Evolutionary conservation across 768 basidiomycete species (phyloP), one percentile per base, ranked within the genome.

Genomic region (Russula sp.): DNA sequence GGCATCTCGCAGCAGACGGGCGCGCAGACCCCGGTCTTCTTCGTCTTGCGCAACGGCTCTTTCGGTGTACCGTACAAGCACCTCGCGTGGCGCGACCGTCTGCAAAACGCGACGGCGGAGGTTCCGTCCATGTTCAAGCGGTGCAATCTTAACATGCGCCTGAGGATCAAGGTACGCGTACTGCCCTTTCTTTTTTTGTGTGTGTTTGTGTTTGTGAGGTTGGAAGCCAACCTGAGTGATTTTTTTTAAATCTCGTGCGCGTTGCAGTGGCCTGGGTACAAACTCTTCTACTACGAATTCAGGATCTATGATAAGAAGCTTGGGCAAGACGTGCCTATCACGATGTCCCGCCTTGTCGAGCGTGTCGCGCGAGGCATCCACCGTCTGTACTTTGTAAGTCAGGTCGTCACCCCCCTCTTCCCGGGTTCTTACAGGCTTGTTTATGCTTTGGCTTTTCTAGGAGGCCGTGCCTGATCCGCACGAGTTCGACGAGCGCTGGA

Each of bases 181-280:
- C 16, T 39, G 16, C 35, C 10, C n/a, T 16, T 18, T 6, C 13
- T 13, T 27, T 16, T 31, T 14, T 32, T 32, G 6, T 4, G 2
- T 14, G 1, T 3, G 7, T 27, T 22, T 22, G 13, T 27, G 3
- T 49, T 14, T 22, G 48, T 4, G 18, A 44, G 18, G 44, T 44
- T 18, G 44, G 18, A 44, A 44, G 9, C 35, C 10, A 40, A 40
- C 4, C 14, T 11, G 11, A 5, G 40, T 11, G 20, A 4, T 22
- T 35, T 31, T 27, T 32, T 37, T 7, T 40, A 31, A 31, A 31
- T 37, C 20, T 27, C 4, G 10, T 49, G 39, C 50, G n/a, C 3
- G 16, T 34, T 40, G 5, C 52, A 63, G 62, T 63, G 62, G 57
- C 62, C 62, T 2, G 57, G 62, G 14, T 63, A 63, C 52, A 14